phyloP scores from a whole-genome alignment of 129 eudicot species.

The Centella asiatica region DNA sequence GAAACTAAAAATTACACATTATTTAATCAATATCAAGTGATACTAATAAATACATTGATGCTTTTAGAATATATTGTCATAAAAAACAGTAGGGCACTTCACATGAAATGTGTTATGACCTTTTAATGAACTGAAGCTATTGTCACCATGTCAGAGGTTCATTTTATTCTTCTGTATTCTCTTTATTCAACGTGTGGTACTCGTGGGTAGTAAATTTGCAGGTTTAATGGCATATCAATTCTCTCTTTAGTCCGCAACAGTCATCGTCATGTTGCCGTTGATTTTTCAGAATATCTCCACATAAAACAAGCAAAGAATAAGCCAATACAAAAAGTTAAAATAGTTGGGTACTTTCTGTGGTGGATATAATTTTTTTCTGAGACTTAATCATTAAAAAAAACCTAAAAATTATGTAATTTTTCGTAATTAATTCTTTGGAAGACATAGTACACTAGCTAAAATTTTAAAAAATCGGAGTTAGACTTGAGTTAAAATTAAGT shows the following conservation, averaged over 20 bases:
- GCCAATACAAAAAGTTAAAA: too few species aligned
- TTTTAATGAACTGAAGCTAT: constrained; percentile 4
- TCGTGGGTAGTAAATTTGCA: too few species aligned
- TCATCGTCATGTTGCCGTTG: constrained; percentile 20
- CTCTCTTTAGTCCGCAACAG: constrained; percentile 10
- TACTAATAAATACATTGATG: neutral
- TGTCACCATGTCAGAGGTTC: constrained; percentile 19
- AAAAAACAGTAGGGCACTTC: neutral
- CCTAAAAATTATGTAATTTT: too few species aligned
- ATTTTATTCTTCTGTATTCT: constrained; percentile 21
- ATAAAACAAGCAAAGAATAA: too few species aligned
- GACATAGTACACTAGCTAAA: too few species aligned
- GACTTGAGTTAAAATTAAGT: too few species aligned
- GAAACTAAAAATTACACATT: neutral
- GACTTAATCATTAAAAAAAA: too few species aligned
- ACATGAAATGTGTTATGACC: constrained; percentile 9
- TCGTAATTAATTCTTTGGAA: too few species aligned
- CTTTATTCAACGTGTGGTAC: constrained; percentile 1
- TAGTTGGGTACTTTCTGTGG: too few species aligned
- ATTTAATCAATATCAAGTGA: neutral
- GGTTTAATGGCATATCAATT: neutral
- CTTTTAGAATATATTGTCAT: neutral
- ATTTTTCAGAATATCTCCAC: constrained; percentile 7
- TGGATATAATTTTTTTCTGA: too few species aligned
- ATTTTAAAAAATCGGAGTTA: too few species aligned